Base-by-base conservation (phyloP, 495 filamentous ascomycete species). In the Penicillium ochrochloron region DNA sequence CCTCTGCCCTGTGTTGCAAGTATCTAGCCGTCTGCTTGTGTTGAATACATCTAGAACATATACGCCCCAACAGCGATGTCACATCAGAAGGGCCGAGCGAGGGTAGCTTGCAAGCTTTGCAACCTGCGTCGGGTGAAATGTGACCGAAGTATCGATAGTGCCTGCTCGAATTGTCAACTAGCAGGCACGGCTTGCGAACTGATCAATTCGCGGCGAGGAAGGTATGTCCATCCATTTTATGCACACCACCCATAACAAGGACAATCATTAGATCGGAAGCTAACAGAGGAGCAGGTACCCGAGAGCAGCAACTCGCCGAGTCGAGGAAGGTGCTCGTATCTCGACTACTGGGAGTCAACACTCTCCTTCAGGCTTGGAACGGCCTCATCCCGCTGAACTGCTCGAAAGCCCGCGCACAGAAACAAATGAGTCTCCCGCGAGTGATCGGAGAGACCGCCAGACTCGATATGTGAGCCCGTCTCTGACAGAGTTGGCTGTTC, bases 151-250 rank as follows among this genome's bases (percentile, higher is more conserved):
- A 53, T 3, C 8, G 50, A 53, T 19, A 53, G 29, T 15, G 25
- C 50, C 10, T 53, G 23, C 29, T 53, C 23, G 10, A 31, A 53
- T 53, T 53, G 50, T 11, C 25, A 33, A 53, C 15, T 53, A 10
- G 29, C 29, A 15, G 50, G 50, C 10, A 33, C 50, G 25, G 50
- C 25, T 17, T 53, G 50, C 31, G 50, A 53, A 15, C 7, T 53
- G 50, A 53, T 31, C 50, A 53, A 53, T 11, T 53, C 50, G 29
- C 23, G 50, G 29, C 23, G 25, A 31, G 50, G 50, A 53, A 53
- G 15, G 50, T 53, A 15, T 29, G 50, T 15, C 1, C n/a, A 11
- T 53, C 9, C 29, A 53, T 6, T 31, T 10, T 19, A 2, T 46
- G 8, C 50, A 53, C 10, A 31, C 31, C 8, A 31, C 50, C n/a